Percentiles rank a stretch among this genome's conserved stretches.
Conservation (phyloP, 176 grass and related monocot species). For the Triticum aestivum region DNA sequence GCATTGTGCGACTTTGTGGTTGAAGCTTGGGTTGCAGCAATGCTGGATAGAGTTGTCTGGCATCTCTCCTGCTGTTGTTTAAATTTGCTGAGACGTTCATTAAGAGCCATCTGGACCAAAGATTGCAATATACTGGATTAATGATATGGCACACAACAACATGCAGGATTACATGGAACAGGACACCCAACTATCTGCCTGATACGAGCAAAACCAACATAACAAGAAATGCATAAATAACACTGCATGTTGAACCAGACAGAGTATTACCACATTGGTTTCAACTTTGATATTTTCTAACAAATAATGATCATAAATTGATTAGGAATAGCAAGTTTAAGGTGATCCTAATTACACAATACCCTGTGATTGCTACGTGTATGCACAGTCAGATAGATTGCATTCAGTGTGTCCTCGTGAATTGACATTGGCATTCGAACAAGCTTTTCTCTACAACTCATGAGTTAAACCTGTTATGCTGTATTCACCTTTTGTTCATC, state of each 20-base stretch:
- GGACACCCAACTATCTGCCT: background rate
- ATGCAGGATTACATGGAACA: background rate
- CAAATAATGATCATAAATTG: background rate
- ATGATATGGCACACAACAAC: background rate
- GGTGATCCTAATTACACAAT: background rate
- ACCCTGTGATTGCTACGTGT: background rate
- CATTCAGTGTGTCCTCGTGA: too few species aligned
- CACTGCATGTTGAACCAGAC: background rate
- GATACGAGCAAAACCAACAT: background rate
- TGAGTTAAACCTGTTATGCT: too few species aligned
- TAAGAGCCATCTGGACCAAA: constrained; percentile 52
- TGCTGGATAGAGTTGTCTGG: constrained; percentile 65
- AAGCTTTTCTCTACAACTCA: too few species aligned
- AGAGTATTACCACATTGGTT: background rate
- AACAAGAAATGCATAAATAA: background rate
- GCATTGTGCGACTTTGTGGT: constrained; percentile 28
- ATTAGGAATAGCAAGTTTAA: background rate
- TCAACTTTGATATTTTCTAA: background rate
- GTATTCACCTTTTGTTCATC: background rate
- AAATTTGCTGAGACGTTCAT: constrained; percentile 70
- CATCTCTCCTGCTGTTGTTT: constrained; percentile 75
- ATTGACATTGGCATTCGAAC: too few species aligned
- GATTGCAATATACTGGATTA: background rate
- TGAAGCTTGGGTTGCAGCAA: constrained; percentile 40
- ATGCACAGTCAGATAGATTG: background rate